Base-by-base conservation (phyloP, 1,139 yeast species). In the Eremothecium coryli region DNA sequence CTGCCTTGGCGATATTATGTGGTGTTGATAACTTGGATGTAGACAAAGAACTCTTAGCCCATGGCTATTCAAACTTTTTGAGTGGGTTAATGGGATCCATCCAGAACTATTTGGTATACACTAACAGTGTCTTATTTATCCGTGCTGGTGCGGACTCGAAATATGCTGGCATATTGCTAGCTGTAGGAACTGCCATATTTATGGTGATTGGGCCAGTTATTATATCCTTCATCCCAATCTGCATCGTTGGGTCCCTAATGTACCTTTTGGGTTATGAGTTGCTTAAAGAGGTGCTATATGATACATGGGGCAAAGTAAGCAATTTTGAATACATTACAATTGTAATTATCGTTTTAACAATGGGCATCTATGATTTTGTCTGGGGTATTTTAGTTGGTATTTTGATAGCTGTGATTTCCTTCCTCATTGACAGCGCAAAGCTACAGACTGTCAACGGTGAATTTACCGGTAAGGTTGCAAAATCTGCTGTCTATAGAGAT, bases 281-380 rank as follows among this genome's bases (percentile, higher is more conserved):
- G 36, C 59, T 90, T 43, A 77, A 81, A 39, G 98, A 90, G 56
- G 84, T 97, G 0, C 53, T 90, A 11, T 73, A 71, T 46, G 98
- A 90, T 55, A 85, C 97, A 0, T 71, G 72, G 62, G 93, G 93
- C 1, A 71, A 81, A 45, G 70, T 90, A 29, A 70, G 77, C 30
- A 65, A 60, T 26, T 81, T 84, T 45, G 98, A 90, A 55, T 90
- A 90, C 56, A 50, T 73, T 29, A 90, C 98, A 2, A 82, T 90
- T 41, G 61, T 81, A 5, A 76, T 80, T 8, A 90, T 90, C 48
- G 94, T 93, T 16, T 64, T 85, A 18, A 80, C 90, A 0, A 90
- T 93, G 98, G 98, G 97, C 3, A 79, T 82, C 2, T 81, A 84
- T 70, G 98, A 90, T 60, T 90, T 90, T 58, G 98, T 90, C 5